Base-by-base conservation (phyloP, 306 rosid genomes). In the Vigna angularis region DNA sequence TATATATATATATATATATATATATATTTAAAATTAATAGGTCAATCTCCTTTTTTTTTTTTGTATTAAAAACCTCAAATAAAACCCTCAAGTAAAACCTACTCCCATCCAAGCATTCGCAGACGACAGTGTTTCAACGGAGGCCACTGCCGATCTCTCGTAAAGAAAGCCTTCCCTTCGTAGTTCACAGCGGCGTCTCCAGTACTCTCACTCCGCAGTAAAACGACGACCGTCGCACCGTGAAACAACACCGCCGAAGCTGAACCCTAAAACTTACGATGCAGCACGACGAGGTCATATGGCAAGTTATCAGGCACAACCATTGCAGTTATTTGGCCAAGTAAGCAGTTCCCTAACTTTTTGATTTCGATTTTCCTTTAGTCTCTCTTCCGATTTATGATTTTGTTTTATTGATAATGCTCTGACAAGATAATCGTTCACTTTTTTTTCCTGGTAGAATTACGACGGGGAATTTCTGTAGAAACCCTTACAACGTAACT, bases 401-500 rank as follows among this genome's bases (percentile, higher is more conserved):
- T 36, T 36, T 55, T 13, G 14, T 47, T 13, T 16, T 57, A 24
- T 57, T 65, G 16, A 8, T 77, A 15, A 56, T 36, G 42, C 9
- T 6, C 2, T 7, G 3, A 13, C 28, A 4, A n/a, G 18, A 65
- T 56, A 69, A 22, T 7, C 2, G 24, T 59, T 79, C 51, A 13
- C 47, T 6, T 4, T 30, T n/a, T 58, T 16, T 34, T 30, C 5
- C 72, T 66, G 14, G 80, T 66, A 94, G 97, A 80, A 90, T 94
- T 50, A 4, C 79, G 16, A 91, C 97, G 30, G 97, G 90, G 47
- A 95, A 61, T 52, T 92, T 92, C 81, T 95, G 98, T 76, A 82
- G 97, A 86, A 95, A 95, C 80, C 96, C 91, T 4, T 94, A 94
- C 66, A 94, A 92, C 56, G 87, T 89, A 9, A 94, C 98, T 13